Evolutionary conservation across 352 stramenopile species (phyloP), one percentile per base, ranked within the genome.

Genomic region (Phytophthora ohioensis): DNA sequence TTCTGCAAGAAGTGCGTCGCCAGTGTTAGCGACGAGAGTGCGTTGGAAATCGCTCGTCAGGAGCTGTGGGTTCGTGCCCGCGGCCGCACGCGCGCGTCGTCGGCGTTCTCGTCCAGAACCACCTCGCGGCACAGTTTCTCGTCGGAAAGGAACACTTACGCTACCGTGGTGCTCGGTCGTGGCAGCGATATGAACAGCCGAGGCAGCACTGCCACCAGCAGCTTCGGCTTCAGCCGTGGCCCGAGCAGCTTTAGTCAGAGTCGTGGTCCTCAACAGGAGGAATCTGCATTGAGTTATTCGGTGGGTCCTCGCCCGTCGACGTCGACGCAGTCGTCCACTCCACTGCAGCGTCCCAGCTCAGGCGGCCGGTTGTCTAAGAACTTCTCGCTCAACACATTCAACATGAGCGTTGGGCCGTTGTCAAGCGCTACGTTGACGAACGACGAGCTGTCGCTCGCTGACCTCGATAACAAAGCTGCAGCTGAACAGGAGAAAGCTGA

Each of bases 1-100:
- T 90, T 93, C 45, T 93, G 85, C 71, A 89, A 87, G 53, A 81
- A 79, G 42, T 93, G 85, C 63, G 73, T 93, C 9, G 66, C 75
- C 4, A 75, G 67, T 59, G 81, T 86, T 3, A 77, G 72, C 27
- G 76, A 88, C 30, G 81, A 90, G 46, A 91, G 75, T 53, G 73
- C 85, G 48, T 52, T 78, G 7, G 83, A 90, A 31, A 89, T 93
- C 49, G 85, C 85, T 35, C 80, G 76, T 31, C 77, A 85, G 55
- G 82, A 93, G 61, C 49, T 90, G 10, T 86, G 76, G 73, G 75
- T 71, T 4, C 75, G 81, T 36, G 45, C 73, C 15, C 54, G 64
- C 21, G 58, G 64, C 10, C 80, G 80, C 34, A 68, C 73, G 21
- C 76, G 80, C 8, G 65, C 76, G 8, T 85, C 76, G 9, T 88